Percentiles rank a stretch among this genome's conserved stretches.
phyloP scores from a whole-genome alignment of 2,329 filamentous ascomycete genomes.

The Penicillium janthinellum region DNA sequence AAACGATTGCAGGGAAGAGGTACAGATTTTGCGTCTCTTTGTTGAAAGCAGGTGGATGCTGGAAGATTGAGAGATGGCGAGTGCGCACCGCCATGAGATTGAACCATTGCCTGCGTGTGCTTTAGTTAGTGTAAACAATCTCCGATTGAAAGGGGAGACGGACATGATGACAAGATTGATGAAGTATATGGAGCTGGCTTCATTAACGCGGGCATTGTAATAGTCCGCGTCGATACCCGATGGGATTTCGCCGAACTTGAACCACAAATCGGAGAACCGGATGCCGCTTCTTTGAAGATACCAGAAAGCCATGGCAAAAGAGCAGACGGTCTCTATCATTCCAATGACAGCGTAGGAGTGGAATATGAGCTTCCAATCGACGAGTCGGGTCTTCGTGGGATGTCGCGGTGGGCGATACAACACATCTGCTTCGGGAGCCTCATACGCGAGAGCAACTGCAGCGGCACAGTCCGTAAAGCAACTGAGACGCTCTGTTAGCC shows the following conservation, averaged over 20 bases:
- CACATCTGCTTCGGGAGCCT: conserved; percentile 75
- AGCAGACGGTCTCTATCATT: conserved; percentile 60
- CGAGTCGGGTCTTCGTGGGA: conserved; percentile 69
- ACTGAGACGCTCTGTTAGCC: conserved; percentile 25
- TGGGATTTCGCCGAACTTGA: conserved; percentile 63
- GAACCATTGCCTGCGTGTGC: conserved; percentile 63
- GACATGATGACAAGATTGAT: conserved; percentile 78
- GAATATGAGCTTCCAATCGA: conserved; percentile 71
- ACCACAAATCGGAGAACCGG: conserved; percentile 66
- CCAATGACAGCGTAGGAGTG: conserved; percentile 74
- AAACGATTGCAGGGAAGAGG: conserved; percentile 70
- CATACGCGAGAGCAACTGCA: conserved; percentile 73
- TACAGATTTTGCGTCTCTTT: conserved; percentile 66
- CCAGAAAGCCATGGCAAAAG: conserved; percentile 69
- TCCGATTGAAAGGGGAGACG: conserved; percentile 25
- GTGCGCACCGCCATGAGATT: conserved; percentile 71
- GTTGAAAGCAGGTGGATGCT: conserved; percentile 70
- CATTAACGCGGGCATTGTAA: conserved; percentile 59
- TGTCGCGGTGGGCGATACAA: conserved; percentile 69
- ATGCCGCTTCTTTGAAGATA: conserved; percentile 63
- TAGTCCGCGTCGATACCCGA: conserved; percentile 56
- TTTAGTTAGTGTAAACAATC: conserved; percentile 9
- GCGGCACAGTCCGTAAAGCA: conserved; percentile 78
- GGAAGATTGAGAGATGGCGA: conserved; percentile 66
- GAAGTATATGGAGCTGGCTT: conserved; percentile 75